phyloP scores from a whole-genome alignment of 345 rosid species.

The Eucalyptus virginea region DNA sequence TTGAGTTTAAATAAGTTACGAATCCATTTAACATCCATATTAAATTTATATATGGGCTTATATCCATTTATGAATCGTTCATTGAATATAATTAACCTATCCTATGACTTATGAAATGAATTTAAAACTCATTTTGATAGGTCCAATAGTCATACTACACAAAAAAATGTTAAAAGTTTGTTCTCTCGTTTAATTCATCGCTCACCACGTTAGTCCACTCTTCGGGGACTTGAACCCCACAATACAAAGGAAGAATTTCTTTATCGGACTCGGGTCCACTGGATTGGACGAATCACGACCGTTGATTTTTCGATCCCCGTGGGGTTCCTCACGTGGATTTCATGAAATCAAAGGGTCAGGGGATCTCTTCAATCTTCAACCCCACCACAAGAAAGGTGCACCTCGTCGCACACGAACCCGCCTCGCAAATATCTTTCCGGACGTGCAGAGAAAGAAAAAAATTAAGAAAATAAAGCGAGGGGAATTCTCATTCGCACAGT shows the following conservation, averaged over 20 bases:
- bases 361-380: not conserved
- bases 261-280: not conserved
- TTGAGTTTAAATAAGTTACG: fast-evolving
- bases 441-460: not conserved
- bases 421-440: not conserved
- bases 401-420: not conserved
- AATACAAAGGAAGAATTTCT: not conserved
- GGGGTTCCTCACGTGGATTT: not conserved
- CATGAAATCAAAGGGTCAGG: not conserved
- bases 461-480: not conserved
- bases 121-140: too few species aligned
- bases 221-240: not conserved
- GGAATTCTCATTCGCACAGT: not conserved
- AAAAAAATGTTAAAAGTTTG: not conserved
- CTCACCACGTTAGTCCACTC: not conserved
- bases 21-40: too few species aligned
- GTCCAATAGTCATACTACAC: fast-evolving
- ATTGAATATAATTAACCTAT: too few species aligned
- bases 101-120: too few species aligned
- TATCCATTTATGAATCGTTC: fast-evolving
- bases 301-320: not conserved
- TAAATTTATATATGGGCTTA: too few species aligned
- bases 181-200: not conserved
- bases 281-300: not conserved
- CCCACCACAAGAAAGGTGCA: not conserved